Evolutionary conservation across 768 basidiomycete genomes (phyloP).

Genomic region (Strobilomyces dryophilus): DNA sequence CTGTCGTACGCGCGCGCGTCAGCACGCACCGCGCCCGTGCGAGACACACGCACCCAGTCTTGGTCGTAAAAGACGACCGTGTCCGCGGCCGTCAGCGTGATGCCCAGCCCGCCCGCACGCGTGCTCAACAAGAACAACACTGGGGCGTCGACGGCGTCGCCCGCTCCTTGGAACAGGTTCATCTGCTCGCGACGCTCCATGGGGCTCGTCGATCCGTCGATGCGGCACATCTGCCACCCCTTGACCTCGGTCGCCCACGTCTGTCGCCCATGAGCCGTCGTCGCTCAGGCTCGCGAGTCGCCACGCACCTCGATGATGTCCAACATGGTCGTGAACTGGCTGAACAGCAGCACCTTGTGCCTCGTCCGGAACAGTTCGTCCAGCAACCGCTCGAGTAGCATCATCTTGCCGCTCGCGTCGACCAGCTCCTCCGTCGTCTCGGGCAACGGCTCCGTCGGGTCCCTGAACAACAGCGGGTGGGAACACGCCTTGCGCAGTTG

Average conservation of each 20-base stretch:
- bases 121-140: constrained; percentile 85
- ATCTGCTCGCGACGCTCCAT: constrained; percentile 81
- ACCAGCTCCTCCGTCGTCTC: constrained; percentile 77
- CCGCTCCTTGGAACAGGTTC: constrained; percentile 74
- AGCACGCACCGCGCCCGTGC: neutral
- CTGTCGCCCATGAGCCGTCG: constrained; percentile 5
- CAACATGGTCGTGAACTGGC: constrained; percentile 95
- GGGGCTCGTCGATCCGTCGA: constrained; percentile 86
- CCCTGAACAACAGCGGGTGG: constrained; percentile 85
- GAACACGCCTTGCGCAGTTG: constrained; percentile 95
- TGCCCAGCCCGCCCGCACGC: constrained; percentile 92
- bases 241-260: constrained; percentile 85
- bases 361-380: constrained; percentile 71
- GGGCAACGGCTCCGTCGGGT: constrained; percentile 26
- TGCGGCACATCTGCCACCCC: constrained; percentile 80
- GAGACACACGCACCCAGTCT: constrained; percentile 16
- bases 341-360: constrained; percentile 86
- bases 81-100: constrained; percentile 80
- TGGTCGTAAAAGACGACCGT: constrained; percentile 27
- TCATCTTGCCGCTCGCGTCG: constrained; percentile 93
- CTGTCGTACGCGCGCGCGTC: constrained; percentile 41
- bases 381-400: constrained; percentile 86
- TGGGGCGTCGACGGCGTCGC: constrained; percentile 58
- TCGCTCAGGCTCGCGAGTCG: neutral
- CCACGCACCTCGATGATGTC: constrained; percentile 82